Base-by-base conservation (phyloP, 2,329 filamentous ascomycete species). In the Lachnum nothofagi region DNA sequence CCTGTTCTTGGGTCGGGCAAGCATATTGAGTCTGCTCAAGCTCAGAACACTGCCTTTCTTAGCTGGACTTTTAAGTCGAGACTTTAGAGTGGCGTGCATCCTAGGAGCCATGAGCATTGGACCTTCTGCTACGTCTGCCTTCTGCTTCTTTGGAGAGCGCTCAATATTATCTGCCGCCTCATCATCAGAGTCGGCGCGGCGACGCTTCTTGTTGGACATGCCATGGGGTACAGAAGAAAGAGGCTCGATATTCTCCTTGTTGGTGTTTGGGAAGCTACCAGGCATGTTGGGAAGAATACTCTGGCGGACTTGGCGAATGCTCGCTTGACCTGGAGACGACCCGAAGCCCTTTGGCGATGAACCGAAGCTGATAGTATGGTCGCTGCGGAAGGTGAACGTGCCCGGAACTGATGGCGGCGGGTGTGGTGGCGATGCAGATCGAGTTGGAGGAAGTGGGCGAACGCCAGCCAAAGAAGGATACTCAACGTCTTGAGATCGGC, bases 161-260 rank as follows among this genome's bases (percentile, higher is more conserved):
- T 74, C 69, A 2, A 63, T 70, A 39, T 71, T 65, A 43, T 76
- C 74, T 0, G 72, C 72, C 27, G 78, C 75, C 45, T 82, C 79
- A 46, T 79, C 77, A 35, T 80, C 78, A 41, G 73, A 74, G 44
- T 68, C 75, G 14, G 75, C 74, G n/a, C 81, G 74, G 58, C 77
- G 74, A 22, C 82, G 77, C 68, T 83, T 85, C 72, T 85, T 85
- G 68, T 80, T 84, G 6, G 71, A 66, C 67, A 85, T 77, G 16
- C 82, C 82, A 57, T 85, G 82, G 3, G 78, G 72, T 31, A 80
- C 73, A 33, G 73, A 72, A 51, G 52, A 43, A 74, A 71, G 20
- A 58, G 58, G 4, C 61, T 57, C 42, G 52, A 59, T 17, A 55
- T 82, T 82, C 60, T 81, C 78, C 66, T 81, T 81, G 65, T 80